Conservation (phyloP, 1,139 yeast genomes). For the Protomyces gravidus region DNA sequence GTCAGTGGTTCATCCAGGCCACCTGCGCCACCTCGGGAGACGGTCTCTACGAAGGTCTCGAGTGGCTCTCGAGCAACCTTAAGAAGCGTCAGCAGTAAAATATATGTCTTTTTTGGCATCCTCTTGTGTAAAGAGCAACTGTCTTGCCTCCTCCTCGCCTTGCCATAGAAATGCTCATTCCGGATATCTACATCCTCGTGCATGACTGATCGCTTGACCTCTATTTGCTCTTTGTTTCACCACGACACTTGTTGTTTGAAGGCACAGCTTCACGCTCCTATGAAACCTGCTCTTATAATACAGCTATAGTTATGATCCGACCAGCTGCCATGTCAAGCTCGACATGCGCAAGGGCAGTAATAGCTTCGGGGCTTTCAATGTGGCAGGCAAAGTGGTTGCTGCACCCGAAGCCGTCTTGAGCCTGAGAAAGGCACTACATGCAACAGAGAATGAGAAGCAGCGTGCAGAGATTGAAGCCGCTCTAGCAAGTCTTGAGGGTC, state of each 20-base stretch:
- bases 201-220: too few relatives aligned
- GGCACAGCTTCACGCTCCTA: too few relatives aligned
- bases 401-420: neutral
- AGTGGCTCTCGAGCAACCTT: conserved; percentile 82
- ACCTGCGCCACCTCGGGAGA: conserved; percentile 94
- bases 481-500: neutral
- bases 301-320: too few relatives aligned
- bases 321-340: too few relatives aligned
- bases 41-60: conserved; percentile 85
- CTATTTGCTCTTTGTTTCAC: too few relatives aligned
- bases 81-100: conserved; percentile 23
- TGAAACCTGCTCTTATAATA: too few relatives aligned
- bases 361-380: neutral
- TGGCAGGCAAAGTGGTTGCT: neutral
- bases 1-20: conserved; percentile 94
- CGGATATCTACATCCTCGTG: too few relatives aligned
- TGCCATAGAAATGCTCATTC: neutral
- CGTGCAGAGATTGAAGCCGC: neutral
- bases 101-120: neutral
- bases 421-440: neutral
- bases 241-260: too few relatives aligned
- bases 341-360: too few relatives aligned
- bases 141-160: conserved; percentile 36
- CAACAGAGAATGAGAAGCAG: neutral
- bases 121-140: conserved; percentile 1